Conservation (phyloP, 1,139 yeast species). For the Kodamaea derodonti region DNA sequence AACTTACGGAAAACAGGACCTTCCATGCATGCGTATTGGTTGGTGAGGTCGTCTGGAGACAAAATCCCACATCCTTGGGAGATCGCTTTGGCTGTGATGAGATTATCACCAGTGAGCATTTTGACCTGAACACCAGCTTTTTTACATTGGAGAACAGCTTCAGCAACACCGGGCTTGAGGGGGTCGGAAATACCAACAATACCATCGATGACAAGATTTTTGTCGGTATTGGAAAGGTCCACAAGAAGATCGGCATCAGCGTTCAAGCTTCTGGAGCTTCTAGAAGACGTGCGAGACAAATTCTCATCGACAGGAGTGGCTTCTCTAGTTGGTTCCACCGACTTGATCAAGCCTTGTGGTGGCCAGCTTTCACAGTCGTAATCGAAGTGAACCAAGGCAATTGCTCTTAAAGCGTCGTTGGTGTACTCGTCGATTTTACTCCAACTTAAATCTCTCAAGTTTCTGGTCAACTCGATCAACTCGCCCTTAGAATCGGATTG, state of each 20-base stretch:
- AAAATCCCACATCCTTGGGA: slow-evolving; percentile 83
- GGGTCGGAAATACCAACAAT: slow-evolving; percentile 96
- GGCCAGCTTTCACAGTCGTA: slow-evolving; percentile 61
- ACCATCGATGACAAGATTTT: slow-evolving; percentile 52
- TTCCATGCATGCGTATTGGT: slow-evolving; percentile 73
- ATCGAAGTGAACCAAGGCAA: slow-evolving; percentile 78
- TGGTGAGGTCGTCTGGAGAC: slow-evolving; percentile 46
- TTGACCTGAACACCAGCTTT: slow-evolving; percentile 91
- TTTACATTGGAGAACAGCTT: slow-evolving; percentile 82
- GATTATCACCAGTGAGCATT: slow-evolving; percentile 97
- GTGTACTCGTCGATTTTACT: slow-evolving; percentile 64
- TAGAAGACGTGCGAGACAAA: slow-evolving; percentile 31
- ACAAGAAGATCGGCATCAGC: slow-evolving; percentile 8
- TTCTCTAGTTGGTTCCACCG: slow-evolving; percentile 25
- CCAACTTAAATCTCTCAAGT: slow-evolving; percentile 31
- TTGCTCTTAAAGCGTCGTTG: slow-evolving; percentile 74
- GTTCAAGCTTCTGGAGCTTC: slow-evolving; percentile 20
- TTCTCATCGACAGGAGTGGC: slow-evolving; percentile 44
- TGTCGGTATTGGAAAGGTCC: slow-evolving; percentile 6
- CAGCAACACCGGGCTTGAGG: slow-evolving; percentile 81
- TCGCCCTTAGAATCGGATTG: slow-evolving; percentile 28
- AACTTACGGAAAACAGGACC: slow-evolving; percentile 85
- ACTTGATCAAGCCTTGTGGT: slow-evolving; percentile 26
- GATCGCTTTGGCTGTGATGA: slow-evolving; percentile 86
- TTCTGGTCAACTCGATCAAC: slow-evolving; percentile 23